These are phyloP conservation scores for Coemansia sp. DNA, from an alignment of 192 early-diverging fungal genomes.

Conservation along the genomic window DNA sequence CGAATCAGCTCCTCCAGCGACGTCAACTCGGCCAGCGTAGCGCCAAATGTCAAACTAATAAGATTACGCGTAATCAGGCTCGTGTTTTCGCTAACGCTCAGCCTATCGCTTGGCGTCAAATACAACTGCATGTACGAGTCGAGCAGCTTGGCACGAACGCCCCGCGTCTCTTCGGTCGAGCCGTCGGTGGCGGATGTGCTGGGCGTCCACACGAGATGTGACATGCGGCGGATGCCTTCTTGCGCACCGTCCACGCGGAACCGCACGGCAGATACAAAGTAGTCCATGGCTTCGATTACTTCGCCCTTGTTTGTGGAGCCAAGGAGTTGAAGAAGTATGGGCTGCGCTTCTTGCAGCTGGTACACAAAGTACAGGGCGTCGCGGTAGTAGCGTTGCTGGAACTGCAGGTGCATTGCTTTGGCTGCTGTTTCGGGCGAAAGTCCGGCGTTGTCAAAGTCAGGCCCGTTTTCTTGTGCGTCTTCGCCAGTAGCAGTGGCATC, in stretches of 20 bases:
- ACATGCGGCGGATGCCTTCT: conserved; percentile 90
- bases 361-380: conserved; percentile 88
- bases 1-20: conserved; percentile 91
- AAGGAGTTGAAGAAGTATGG: conserved; percentile 79
- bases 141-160: conserved; percentile 72
- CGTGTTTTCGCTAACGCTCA: conserved; percentile 45
- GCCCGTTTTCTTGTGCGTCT: conserved; percentile 20
- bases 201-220: conserved; percentile 90
- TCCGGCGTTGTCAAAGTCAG: conserved; percentile 32
- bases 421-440: conserved; percentile 56
- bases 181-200: conserved; percentile 20
- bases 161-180: conserved; percentile 65
- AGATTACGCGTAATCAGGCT: conserved; percentile 59
- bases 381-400: conserved; percentile 74
- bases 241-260: conserved; percentile 82
- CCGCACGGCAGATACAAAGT: conserved; percentile 81
- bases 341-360: conserved; percentile 74
- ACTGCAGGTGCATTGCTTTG: conserved; percentile 54
- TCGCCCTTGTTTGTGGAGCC: conserved; percentile 89
- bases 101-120: conserved; percentile 58
- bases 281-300: conserved; percentile 95
- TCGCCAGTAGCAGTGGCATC: conserved; percentile 32
- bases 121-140: conserved; percentile 80
- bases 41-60: conserved; percentile 75
- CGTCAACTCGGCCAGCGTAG: conserved; percentile 90